Conservation (phyloP, 352 stramenopile genomes). For the Halophytophthora batemanensis region DNA sequence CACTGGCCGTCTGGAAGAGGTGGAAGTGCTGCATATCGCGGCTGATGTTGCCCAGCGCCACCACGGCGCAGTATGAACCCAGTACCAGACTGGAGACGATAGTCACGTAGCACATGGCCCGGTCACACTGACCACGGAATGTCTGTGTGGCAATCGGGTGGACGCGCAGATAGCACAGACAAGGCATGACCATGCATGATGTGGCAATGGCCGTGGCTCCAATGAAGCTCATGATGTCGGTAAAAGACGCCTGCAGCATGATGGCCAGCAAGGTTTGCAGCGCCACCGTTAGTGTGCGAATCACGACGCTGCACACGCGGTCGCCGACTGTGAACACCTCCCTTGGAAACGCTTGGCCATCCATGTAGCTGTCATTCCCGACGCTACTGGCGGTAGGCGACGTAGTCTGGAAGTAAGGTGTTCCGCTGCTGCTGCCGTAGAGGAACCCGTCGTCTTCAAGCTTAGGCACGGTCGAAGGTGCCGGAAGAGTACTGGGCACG, state of each 20-base stretch:
- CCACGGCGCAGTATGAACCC: conserved; percentile 49
- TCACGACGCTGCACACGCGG: conserved; percentile 41
- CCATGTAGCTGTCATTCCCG: background rate
- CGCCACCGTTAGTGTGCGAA: conserved; percentile 46
- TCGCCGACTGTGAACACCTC: conserved; percentile 39
- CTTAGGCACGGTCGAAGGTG: conserved; percentile 23
- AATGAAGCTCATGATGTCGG: conserved; percentile 66
- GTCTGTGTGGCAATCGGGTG: conserved; percentile 49
- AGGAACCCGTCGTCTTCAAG: conserved; percentile 48
- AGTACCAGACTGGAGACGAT: conserved; percentile 49
- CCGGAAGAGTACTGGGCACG: background rate
- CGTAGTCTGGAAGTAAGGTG: conserved; percentile 33
- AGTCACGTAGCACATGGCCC: conserved; percentile 48
- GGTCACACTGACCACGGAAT: conserved; percentile 47
- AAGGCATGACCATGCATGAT: conserved; percentile 79
- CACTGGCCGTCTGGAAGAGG: conserved; percentile 37
- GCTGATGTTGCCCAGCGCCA: conserved; percentile 51
- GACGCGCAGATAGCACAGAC: conserved; percentile 67
- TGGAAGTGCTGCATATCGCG: conserved; percentile 45
- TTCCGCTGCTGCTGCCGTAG: conserved; percentile 33
- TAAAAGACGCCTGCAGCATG: conserved; percentile 75
- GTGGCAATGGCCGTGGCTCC: conserved; percentile 57
- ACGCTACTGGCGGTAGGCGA: conserved; percentile 25
- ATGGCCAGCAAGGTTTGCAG: conserved; percentile 49
- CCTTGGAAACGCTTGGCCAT: background rate